Evolutionary conservation across 2,329 filamentous ascomycete species (phyloP).

Genomic region (Plectosphaerella cucumerina): DNA sequence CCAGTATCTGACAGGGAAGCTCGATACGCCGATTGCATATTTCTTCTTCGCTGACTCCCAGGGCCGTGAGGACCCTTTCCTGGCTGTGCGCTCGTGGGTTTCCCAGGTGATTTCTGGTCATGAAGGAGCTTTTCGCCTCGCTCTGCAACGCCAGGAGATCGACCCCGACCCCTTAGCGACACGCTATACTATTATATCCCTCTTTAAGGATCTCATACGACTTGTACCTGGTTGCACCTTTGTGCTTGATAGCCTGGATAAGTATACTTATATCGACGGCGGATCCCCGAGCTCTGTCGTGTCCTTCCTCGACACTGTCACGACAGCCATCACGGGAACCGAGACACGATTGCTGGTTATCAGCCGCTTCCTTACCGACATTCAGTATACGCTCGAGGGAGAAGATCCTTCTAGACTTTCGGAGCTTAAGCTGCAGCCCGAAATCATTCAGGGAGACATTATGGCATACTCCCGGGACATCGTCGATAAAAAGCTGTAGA

Average conservation of each 20-base stretch:
- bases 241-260: conserved; percentile 28
- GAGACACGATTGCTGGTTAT: conserved; percentile 16
- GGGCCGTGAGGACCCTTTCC: conserved; percentile 18
- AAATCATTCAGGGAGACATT: conserved; percentile 19
- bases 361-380: conserved; percentile 19
- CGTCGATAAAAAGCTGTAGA: conserved; percentile 20
- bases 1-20: conserved; percentile 10
- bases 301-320: conserved; percentile 13
- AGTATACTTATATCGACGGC: conserved; percentile 16
- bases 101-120: conserved; percentile 12
- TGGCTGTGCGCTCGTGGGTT: conserved; percentile 24
- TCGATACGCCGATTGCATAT: conserved; percentile 11
- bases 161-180: conserved; percentile 10
- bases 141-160: background rate
- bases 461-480: conserved; percentile 17
- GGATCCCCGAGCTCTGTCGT: conserved; percentile 1
- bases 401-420: background rate
- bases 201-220: conserved; percentile 14
- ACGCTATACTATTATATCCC: conserved; percentile 5
- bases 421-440: conserved; percentile 14
- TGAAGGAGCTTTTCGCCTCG: conserved; percentile 11
- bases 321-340: background rate
- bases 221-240: conserved; percentile 15
- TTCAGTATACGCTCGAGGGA: conserved; percentile 13
- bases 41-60: conserved; percentile 27